Evolutionary conservation across 2,329 filamentous ascomycete species (phyloP), one percentile per base, ranked within the genome.

Genomic region (Diplodia mutila): DNA sequence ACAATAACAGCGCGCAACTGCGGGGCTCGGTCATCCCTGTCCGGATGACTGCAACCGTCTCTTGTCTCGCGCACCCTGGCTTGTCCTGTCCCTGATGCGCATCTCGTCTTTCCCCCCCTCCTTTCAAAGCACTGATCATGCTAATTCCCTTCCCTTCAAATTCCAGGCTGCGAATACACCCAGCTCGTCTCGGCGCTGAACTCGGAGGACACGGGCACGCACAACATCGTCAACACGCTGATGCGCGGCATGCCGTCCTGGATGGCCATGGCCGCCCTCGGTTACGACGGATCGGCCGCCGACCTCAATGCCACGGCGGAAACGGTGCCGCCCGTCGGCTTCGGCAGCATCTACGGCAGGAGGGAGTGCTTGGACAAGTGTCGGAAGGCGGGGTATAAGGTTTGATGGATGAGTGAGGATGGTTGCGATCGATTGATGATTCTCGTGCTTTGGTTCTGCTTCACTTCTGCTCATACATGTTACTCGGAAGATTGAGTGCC

Each of bases 111-210:
- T n/a, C n/a, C n/a, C n/a, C n/a, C n/a, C n/a, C n/a, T n/a, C n/a
- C n/a, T n/a, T n/a, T n/a, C n/a, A n/a, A n/a, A n/a, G n/a, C 8
- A 32, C 29, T 42, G 39, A 6, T 42, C 14, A 42, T 14, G 42
- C n/a, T 46, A 23, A 53, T 32, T 8, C 16, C 14, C 4, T 11
- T n/a, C n/a, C 16, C 9, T 29, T 2, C 14, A 14, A 32, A 46
- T 4, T 29, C 32, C 32, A 83, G 82, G 77, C 52, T 86, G 84
- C 72, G 78, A 80, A 23, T 81, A 84, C 48, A 80, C 83, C 1
- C 82, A 82, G 46, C 78, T 86, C 51, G 74, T 85, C 67, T 84
- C 82, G 16, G 82, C 84, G 0, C 79, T 86, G 52, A 82, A 80
- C 70, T 79, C 76, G 32, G 81, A 84, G 42, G 84, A 86, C 67